phyloP scores from a whole-genome alignment of 2,329 filamentous ascomycete species.

The Phialocephala subalpina region DNA sequence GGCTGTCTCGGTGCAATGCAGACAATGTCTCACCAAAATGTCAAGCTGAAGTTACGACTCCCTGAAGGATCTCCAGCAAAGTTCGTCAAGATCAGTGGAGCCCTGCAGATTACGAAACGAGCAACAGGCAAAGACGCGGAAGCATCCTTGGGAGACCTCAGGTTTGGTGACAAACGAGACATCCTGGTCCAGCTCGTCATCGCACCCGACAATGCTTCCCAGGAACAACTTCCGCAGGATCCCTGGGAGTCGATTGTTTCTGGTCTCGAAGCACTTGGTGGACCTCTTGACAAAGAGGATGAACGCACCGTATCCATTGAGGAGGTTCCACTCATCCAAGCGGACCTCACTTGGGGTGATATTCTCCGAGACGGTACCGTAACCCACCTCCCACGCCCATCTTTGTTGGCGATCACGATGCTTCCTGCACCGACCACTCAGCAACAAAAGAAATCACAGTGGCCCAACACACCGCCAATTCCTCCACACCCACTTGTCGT shows the following conservation, averaged over 20 bases:
- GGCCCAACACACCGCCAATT: conserved; percentile 78
- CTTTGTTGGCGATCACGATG: conserved; percentile 94
- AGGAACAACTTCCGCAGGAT: conserved; percentile 88
- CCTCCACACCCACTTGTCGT: conserved; percentile 95
- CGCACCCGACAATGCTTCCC: conserved; percentile 79
- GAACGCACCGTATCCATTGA: conserved; percentile 86
- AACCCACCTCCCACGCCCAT: conserved; percentile 87
- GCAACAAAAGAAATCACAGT: conserved; percentile 67
- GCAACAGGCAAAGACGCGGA: conserved; percentile 95
- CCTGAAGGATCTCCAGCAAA: conserved; percentile 97
- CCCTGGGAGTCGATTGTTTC: conserved; percentile 98
- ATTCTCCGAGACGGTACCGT: conserved; percentile 88
- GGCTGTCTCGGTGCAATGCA: conserved; percentile 93
- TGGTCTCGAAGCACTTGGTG: conserved; percentile 90
- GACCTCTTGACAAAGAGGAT: conserved; percentile 85
- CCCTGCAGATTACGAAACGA: conserved; percentile 94
- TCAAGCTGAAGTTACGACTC: conserved; percentile 91
- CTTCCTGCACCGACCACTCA: conserved; percentile 70
- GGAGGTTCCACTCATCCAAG: conserved; percentile 93
- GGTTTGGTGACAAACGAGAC: conserved; percentile 94
- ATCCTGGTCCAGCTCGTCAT: conserved; percentile 95
- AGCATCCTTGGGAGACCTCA: conserved; percentile 87
- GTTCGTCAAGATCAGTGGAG: conserved; percentile 98
- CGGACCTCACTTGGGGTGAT: conserved; percentile 92
- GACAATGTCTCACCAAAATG: conserved; percentile 96